phyloP scores from a whole-genome alignment of 1,284 basidiomycete species.

The Cryptococcus wingfieldii region DNA sequence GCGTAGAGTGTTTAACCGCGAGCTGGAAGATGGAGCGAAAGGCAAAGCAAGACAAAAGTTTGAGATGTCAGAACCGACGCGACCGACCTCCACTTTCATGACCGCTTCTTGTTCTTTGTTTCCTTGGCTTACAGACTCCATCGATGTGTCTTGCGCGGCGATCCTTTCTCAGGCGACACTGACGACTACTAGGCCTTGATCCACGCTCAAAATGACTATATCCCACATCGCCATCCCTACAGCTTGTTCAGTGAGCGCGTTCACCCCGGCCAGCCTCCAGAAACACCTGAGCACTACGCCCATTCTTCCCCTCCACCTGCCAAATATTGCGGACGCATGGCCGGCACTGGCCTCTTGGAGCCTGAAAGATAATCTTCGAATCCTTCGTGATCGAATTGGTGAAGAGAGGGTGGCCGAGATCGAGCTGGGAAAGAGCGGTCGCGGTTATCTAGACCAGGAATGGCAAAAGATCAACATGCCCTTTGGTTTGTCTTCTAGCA shows the following conservation, averaged over 20 bases:
- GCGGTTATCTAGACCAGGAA: conserved; percentile 39
- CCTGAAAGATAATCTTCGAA: conserved; percentile 46
- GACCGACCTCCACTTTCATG: conserved; percentile 1
- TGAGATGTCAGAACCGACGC: background rate
- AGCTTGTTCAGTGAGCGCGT: conserved; percentile 3
- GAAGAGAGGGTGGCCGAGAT: conserved; percentile 36
- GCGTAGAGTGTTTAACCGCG: background rate
- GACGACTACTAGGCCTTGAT: too few relatives aligned
- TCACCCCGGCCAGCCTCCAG: conserved; percentile 16
- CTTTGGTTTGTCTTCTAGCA: conserved; percentile 23
- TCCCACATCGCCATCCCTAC: conserved; percentile 3
- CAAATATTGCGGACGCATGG: conserved; percentile 22
- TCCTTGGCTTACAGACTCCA: too few relatives aligned
- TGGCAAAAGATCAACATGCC: conserved; percentile 38
- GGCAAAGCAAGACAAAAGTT: conserved; percentile 1
- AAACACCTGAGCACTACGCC: conserved; percentile 18
- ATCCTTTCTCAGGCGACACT: too few relatives aligned
- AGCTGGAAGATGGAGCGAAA: background rate
- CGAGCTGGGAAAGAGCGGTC: conserved; percentile 33
- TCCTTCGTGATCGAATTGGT: conserved; percentile 19
- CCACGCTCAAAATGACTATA: background rate
- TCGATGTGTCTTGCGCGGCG: too few relatives aligned
- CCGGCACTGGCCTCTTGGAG: conserved; percentile 55
- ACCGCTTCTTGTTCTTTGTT: too few relatives aligned
- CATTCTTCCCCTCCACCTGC: conserved; percentile 25